A percentile compares a stretch with the other conserved stretches of the same genome.
Conservation (phyloP, 2,329 filamentous ascomycete genomes). For the Nigrospora osmanthi region DNA sequence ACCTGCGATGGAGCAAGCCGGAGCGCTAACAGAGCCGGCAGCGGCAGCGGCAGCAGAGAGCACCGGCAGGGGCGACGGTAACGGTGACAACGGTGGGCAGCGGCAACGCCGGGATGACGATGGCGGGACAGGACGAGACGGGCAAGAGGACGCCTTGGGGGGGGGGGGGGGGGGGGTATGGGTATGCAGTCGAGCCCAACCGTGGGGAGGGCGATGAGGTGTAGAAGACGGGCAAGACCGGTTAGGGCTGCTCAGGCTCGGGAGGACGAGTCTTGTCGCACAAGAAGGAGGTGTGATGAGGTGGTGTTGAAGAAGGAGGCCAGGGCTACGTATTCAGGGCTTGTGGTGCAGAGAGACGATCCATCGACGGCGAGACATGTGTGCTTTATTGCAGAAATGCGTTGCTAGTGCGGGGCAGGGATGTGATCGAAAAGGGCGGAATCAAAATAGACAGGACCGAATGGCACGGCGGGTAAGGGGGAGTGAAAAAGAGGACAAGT, state of each 20-base stretch:
- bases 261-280: constrained; percentile 27
- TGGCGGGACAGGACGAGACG: constrained; percentile 18
- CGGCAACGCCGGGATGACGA: no score
- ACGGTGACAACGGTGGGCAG: no score
- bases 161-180: no score
- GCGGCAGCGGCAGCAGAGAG: no score
- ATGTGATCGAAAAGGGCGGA: constrained; percentile 30
- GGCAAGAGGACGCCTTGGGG: constrained; percentile 23
- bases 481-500: constrained; percentile 26
- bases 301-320: constrained; percentile 30
- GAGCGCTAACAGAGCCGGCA: no score
- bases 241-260: constrained; percentile 21
- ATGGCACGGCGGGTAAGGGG: constrained; percentile 11
- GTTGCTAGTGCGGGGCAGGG: constrained; percentile 42
- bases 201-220: constrained; percentile 28
- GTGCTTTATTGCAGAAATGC: constrained; percentile 56
- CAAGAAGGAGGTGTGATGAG: constrained; percentile 26
- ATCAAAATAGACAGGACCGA: constrained; percentile 24
- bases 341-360: constrained; percentile 40
- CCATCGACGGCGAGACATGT: constrained; percentile 52
- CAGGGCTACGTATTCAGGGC: constrained; percentile 40
- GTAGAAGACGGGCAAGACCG: constrained; percentile 21
- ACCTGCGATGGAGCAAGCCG: no score
- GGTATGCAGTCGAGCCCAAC: constrained; percentile 50
- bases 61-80: no score